These are phyloP conservation scores for Penicillium cataractarum DNA, from an alignment of 495 filamentous ascomycete species.

Conservation along the genomic window DNA sequence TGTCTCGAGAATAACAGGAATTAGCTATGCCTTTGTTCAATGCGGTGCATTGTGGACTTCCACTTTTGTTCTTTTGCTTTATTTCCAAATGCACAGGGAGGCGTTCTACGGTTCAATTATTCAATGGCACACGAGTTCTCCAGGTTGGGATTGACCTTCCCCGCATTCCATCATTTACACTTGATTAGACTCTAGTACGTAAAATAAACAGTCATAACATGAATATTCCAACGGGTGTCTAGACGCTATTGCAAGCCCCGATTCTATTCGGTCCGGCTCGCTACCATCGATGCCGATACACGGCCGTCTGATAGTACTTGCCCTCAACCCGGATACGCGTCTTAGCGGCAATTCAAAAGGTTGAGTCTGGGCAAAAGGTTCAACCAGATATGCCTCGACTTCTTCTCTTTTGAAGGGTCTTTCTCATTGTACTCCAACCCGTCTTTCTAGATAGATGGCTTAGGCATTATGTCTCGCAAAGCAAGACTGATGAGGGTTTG, in stretches of 20 bases:
- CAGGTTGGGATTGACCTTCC: not conserved
- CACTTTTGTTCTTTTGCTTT: not conserved
- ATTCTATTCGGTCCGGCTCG: not conserved
- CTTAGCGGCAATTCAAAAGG: not conserved
- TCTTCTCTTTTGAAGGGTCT: not conserved
- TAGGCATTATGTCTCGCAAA: too few relatives aligned
- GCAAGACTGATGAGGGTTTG: too few relatives aligned
- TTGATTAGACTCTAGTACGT: not conserved
- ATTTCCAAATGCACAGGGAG: slow-evolving; percentile 3
- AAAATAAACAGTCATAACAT: not conserved
- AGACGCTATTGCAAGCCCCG: not conserved
- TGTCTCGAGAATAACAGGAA: not conserved
- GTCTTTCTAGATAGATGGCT: not conserved
- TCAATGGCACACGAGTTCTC: not conserved
- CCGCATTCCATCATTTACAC: not conserved
- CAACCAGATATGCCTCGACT: not conserved
- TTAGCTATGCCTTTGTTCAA: slow-evolving; percentile 5
- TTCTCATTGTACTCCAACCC: not conserved
- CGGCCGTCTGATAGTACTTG: not conserved
- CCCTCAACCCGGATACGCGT: not conserved
- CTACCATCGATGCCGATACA: not conserved
- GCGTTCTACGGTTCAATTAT: not conserved
- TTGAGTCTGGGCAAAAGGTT: not conserved
- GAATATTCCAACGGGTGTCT: not conserved
- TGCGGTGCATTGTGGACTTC: not conserved